A percentile compares a stretch with the other conserved stretches of the same genome.
Evolutionary conservation across 2,329 filamentous ascomycete species (phyloP).

Genomic region (Drechslera avenae): DNA sequence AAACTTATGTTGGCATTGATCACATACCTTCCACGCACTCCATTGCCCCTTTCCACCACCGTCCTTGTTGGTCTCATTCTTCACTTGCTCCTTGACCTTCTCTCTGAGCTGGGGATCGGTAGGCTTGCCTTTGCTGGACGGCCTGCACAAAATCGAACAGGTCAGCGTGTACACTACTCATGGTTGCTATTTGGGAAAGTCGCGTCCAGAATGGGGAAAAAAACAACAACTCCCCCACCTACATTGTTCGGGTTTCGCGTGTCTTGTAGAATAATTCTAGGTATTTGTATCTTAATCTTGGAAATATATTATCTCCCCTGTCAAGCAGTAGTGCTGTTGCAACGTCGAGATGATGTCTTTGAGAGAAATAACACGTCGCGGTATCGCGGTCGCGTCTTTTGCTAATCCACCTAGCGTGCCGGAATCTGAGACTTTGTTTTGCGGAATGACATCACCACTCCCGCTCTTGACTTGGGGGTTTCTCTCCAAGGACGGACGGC

Average conservation of each 20-base stretch:
- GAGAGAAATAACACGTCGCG: not conserved
- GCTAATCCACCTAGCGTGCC: conserved; percentile 1
- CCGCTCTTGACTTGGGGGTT: not conserved
- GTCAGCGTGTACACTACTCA: not conserved
- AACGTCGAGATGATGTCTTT: too few species aligned
- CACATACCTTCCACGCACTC: conserved; percentile 54
- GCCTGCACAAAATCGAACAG: conserved; percentile 19
- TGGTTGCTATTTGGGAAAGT: too few species aligned
- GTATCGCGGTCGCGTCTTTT: conserved; percentile 2
- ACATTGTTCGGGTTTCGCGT: too few species aligned
- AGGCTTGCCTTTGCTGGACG: conserved; percentile 53
- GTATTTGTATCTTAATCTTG: too few species aligned
- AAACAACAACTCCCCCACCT: too few species aligned
- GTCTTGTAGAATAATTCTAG: too few species aligned
- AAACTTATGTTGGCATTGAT: not conserved
- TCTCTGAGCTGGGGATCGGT: conserved; percentile 53
- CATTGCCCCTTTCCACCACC: conserved; percentile 54
- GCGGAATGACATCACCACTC: conserved; percentile 10
- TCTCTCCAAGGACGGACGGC: too few species aligned
- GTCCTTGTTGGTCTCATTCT: conserved; percentile 53
- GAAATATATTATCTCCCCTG: too few species aligned
- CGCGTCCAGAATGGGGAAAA: too few species aligned
- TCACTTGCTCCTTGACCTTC: conserved; percentile 54
- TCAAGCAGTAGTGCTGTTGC: too few species aligned
- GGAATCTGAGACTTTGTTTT: conserved; percentile 3